phyloP scores from a whole-genome alignment of 2,329 filamentous ascomycete species.

The Coniosporium tulheliwenetii region DNA sequence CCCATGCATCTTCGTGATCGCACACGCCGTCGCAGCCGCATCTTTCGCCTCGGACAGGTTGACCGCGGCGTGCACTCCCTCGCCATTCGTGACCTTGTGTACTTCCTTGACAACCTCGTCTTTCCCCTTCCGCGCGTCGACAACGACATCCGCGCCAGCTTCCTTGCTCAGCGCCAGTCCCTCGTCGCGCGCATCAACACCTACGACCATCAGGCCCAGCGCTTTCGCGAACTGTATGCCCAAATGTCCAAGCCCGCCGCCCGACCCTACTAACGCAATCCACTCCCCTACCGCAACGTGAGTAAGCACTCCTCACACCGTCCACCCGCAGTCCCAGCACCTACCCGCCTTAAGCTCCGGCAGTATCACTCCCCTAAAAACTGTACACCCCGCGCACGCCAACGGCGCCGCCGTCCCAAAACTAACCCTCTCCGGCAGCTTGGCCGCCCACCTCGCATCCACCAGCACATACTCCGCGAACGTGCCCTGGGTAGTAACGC shows the following conservation, averaged over 20 bases:
- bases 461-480: constrained; percentile 41
- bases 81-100: constrained; percentile 29
- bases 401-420: constrained; percentile 39
- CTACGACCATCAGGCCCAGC: constrained; percentile 35
- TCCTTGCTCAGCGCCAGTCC: constrained; percentile 32
- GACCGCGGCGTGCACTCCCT: constrained; percentile 36
- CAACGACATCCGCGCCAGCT: constrained; percentile 33
- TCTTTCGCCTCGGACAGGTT: constrained; percentile 36
- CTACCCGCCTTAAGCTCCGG: constrained; percentile 18
- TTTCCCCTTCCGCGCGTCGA: constrained; percentile 35
- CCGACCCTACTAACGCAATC: constrained; percentile 32
- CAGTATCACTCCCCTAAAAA: constrained; percentile 31
- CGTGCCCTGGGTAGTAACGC: constrained; percentile 35
- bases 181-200: constrained; percentile 38
- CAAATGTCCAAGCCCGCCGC: constrained; percentile 38
- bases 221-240: constrained; percentile 36
- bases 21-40: constrained; percentile 35
- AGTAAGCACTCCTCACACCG: constrained; percentile 13
- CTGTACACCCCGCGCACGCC: constrained; percentile 39
- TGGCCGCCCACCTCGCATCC: constrained; percentile 30
- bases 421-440: constrained; percentile 31
- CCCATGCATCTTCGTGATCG: constrained; percentile 44
- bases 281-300: constrained; percentile 12
- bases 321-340: constrained; percentile 15
- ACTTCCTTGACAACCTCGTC: constrained; percentile 32